Percentiles rank a stretch among this genome's conserved stretches.
Evolutionary conservation across 2,329 filamentous ascomycete species (phyloP).

Genomic region (Pezicula rhizophila): DNA sequence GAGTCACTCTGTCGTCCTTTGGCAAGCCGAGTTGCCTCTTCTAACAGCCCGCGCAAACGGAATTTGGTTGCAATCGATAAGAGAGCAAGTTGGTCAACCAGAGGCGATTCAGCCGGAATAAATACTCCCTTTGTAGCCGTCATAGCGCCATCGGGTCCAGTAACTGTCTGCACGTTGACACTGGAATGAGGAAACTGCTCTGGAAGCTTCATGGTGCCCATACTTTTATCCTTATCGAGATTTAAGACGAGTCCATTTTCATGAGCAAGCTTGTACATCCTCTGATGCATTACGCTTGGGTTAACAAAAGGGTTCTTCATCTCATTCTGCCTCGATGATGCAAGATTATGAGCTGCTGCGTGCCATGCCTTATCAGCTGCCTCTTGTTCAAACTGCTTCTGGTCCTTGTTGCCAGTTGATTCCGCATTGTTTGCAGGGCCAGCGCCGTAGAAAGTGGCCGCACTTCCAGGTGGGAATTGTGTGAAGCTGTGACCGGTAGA

Average conservation of each 20-base stretch:
- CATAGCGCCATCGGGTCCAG: slow-evolving; percentile 58
- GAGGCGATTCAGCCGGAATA: slow-evolving; percentile 66
- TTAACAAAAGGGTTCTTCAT: slow-evolving; percentile 48
- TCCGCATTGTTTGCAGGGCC: slow-evolving; percentile 61
- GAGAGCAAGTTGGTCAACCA: slow-evolving; percentile 78
- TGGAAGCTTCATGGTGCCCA: slow-evolving; percentile 31
- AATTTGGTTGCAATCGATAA: slow-evolving; percentile 80
- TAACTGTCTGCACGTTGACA: slow-evolving; percentile 48
- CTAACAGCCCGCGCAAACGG: slow-evolving; percentile 66
- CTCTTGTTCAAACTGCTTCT: slow-evolving; percentile 61
- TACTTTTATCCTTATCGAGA: slow-evolving; percentile 47
- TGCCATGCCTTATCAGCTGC: slow-evolving; percentile 60
- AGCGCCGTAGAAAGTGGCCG: slow-evolving; percentile 56
- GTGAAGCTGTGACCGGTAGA: slow-evolving; percentile 42
- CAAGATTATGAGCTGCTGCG: slow-evolving; percentile 48
- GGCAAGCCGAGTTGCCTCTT: slow-evolving; percentile 68
- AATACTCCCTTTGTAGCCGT: slow-evolving; percentile 61
- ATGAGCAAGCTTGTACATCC: slow-evolving; percentile 49
- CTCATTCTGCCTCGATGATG: slow-evolving; percentile 52
- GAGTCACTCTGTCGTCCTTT: slow-evolving; percentile 69
- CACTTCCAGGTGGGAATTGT: slow-evolving; percentile 48
- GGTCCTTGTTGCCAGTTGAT: slow-evolving; percentile 35
- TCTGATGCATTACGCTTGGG: slow-evolving; percentile 26
- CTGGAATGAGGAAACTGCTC: slow-evolving; percentile 18
- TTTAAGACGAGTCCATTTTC: slow-evolving; percentile 53